These are phyloP conservation scores for Aspergillus eucalypticola DNA, from an alignment of 2,329 filamentous ascomycete genomes.

Conservation along the genomic window DNA sequence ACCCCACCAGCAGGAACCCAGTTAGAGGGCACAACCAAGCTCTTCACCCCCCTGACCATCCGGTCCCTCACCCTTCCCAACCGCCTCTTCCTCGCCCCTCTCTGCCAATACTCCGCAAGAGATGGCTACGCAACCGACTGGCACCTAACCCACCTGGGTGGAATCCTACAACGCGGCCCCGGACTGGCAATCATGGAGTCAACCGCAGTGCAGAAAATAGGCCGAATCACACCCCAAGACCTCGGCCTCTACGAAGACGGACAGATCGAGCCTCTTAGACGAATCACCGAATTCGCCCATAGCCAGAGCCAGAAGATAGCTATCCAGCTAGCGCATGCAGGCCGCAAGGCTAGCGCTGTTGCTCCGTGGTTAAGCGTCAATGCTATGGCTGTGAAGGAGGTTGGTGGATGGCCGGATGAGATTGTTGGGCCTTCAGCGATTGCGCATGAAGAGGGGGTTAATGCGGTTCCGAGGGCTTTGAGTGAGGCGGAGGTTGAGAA, in stretches of 20 bases:
- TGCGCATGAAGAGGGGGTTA: conserved; percentile 6
- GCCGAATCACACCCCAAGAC: conserved; percentile 70
- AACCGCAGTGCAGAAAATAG: conserved; percentile 70
- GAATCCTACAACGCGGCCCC: conserved; percentile 73
- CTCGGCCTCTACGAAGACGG: conserved; percentile 75
- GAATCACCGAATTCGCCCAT: conserved; percentile 76
- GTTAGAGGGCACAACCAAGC: conserved; percentile 49
- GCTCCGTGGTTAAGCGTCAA: conserved; percentile 49
- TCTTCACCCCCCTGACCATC: conserved; percentile 59
- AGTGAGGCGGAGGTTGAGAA: conserved; percentile 36
- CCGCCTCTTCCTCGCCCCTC: conserved; percentile 42
- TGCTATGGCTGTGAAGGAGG: conserved; percentile 48
- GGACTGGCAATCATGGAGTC: conserved; percentile 76
- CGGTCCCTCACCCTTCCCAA: conserved; percentile 60
- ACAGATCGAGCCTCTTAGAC: conserved; percentile 70
- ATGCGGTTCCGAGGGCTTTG: conserved; percentile 22
- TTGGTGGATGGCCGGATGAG: conserved; percentile 52
- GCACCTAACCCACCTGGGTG: conserved; percentile 79
- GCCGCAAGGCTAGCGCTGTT: conserved; percentile 61
- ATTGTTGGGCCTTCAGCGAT: conserved; percentile 19
- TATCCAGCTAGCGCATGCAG: conserved; percentile 80
- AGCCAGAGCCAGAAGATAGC: conserved; percentile 73
- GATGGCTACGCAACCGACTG: conserved; percentile 76
- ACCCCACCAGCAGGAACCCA: conserved; percentile 40
- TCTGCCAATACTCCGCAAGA: conserved; percentile 67